These are phyloP conservation scores for Hyphopichia fennica DNA, from an alignment of 1,139 yeast genomes.

Conservation along the genomic window DNA sequence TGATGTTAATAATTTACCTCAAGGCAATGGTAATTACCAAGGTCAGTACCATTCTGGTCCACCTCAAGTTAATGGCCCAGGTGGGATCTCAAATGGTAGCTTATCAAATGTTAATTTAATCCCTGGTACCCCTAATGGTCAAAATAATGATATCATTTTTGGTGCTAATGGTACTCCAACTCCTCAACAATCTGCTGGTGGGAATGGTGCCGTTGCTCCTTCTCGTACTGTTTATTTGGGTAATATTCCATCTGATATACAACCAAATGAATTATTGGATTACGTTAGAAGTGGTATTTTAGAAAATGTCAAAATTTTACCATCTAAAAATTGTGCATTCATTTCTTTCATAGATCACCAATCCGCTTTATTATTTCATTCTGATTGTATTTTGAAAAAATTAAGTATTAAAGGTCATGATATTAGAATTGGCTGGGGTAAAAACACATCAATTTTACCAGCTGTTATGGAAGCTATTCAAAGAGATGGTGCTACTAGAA, in stretches of 20 bases:
- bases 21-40: slow-evolving; percentile 5
- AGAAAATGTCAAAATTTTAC: slow-evolving; percentile 65
- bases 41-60: slow-evolving; percentile 5
- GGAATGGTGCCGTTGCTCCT: slow-evolving; percentile 47
- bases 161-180: slow-evolving; percentile 5
- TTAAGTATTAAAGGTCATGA: slow-evolving; percentile 57
- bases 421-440: slow-evolving; percentile 69
- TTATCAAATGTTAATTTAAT: neutral
- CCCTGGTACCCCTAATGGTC: slow-evolving; percentile 3
- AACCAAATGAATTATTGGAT: slow-evolving; percentile 79
- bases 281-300: slow-evolving; percentile 91
- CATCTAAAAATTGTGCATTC: slow-evolving; percentile 60
- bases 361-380: slow-evolving; percentile 59
- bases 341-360: slow-evolving; percentile 63
- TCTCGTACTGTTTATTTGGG: slow-evolving; percentile 90
- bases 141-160: slow-evolving; percentile 4
- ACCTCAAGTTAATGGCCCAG: slow-evolving; percentile 5
- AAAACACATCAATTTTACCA: slow-evolving; percentile 63
- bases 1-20: slow-evolving; percentile 6
- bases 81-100: slow-evolving; percentile 1
- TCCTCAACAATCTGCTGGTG: slow-evolving; percentile 9
- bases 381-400: slow-evolving; percentile 60
- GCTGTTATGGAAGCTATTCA: slow-evolving; percentile 73
- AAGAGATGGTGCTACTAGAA: slow-evolving; percentile 88
- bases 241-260: slow-evolving; percentile 78